Evolutionary conservation across 2,329 filamentous ascomycete species (phyloP).

Genomic region (Diplocarpon rosae): DNA sequence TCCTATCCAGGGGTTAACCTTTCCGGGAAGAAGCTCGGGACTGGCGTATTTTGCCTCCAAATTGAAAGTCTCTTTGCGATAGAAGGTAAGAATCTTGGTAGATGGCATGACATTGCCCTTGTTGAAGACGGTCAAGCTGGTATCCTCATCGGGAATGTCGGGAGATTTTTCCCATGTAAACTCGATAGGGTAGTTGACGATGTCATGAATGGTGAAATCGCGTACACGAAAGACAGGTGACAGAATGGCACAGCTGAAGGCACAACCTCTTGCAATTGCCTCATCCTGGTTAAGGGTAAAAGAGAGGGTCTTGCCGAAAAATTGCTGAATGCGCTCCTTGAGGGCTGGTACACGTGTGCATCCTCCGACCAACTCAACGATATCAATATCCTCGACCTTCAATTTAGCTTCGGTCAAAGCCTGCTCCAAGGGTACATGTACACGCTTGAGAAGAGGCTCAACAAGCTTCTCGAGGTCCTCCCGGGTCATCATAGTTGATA

Average conservation of each 20-base stretch:
- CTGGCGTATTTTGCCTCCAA: conserved; percentile 90
- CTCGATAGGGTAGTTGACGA: conserved; percentile 95
- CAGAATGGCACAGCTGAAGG: conserved; percentile 94
- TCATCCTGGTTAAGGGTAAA: conserved; percentile 98
- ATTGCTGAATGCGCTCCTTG: conserved; percentile 80
- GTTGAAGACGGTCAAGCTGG: conserved; percentile 93
- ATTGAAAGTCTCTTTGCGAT: conserved; percentile 95
- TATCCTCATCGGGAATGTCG: conserved; percentile 97
- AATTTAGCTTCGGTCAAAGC: conserved; percentile 91
- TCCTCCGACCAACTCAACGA: conserved; percentile 86
- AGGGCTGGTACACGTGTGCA: conserved; percentile 87
- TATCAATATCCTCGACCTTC: conserved; percentile 82
- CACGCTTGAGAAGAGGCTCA: conserved; percentile 67
- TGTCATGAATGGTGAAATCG: conserved; percentile 95
- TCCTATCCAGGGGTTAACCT: conserved; percentile 89
- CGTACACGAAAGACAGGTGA: conserved; percentile 97
- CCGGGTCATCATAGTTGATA: conserved; percentile 77
- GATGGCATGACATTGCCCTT: conserved; percentile 94
- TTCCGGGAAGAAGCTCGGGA: conserved; percentile 76
- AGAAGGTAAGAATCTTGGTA: conserved; percentile 98
- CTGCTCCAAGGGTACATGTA: conserved; percentile 69
- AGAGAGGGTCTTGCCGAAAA: conserved; percentile 86
- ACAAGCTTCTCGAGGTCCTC: conserved; percentile 90
- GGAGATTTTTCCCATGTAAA: conserved; percentile 98
- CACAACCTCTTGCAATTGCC: conserved; percentile 87